phyloP scores from a whole-genome alignment of 768 basidiomycete genomes.

The Suillus americanus region DNA sequence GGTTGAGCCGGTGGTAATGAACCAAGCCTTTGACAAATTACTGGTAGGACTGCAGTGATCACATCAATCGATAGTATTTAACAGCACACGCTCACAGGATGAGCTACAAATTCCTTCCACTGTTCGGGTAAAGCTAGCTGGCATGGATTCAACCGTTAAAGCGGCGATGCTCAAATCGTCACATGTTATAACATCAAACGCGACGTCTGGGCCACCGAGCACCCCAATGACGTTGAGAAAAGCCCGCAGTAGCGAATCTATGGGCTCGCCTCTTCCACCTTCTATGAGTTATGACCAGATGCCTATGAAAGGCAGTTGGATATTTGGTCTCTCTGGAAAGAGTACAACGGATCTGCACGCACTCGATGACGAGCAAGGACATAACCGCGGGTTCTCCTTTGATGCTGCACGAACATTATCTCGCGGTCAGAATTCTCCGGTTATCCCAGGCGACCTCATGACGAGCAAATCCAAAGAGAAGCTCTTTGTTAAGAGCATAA shows the following conservation, averaged over 20 bases:
- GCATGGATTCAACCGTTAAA: conserved; percentile 84
- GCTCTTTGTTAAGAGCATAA: conserved; percentile 48
- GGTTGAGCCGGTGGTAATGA: conserved; percentile 43
- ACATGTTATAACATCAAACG: conserved; percentile 52
- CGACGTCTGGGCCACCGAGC: conserved; percentile 35
- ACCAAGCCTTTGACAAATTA: conserved; percentile 78
- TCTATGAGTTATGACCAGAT: conserved; percentile 37
- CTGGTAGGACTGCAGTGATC: conserved; percentile 50
- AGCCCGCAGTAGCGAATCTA: conserved; percentile 72
- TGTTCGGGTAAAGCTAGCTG: conserved; percentile 73
- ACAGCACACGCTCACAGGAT: conserved; percentile 49
- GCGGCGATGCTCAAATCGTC: conserved; percentile 91
- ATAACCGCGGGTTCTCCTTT: conserved; percentile 61
- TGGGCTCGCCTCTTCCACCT: conserved; percentile 51
- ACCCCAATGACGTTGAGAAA: conserved; percentile 63
- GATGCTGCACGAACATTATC: conserved; percentile 55
- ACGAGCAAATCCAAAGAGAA: conserved; percentile 54
- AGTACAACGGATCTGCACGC: conserved; percentile 30
- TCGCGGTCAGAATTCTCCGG: conserved; percentile 49
- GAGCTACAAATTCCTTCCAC: conserved; percentile 85
- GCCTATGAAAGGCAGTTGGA: conserved; percentile 24
- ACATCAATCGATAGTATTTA: neutral
- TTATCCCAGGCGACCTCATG: conserved; percentile 34
- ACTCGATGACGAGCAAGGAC: conserved; percentile 32
- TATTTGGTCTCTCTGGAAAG: conserved; percentile 28